Evolutionary conservation across 768 basidiomycete genomes (phyloP), one percentile per base, ranked within the genome.

Genomic region (Cystoderma amianthinum): DNA sequence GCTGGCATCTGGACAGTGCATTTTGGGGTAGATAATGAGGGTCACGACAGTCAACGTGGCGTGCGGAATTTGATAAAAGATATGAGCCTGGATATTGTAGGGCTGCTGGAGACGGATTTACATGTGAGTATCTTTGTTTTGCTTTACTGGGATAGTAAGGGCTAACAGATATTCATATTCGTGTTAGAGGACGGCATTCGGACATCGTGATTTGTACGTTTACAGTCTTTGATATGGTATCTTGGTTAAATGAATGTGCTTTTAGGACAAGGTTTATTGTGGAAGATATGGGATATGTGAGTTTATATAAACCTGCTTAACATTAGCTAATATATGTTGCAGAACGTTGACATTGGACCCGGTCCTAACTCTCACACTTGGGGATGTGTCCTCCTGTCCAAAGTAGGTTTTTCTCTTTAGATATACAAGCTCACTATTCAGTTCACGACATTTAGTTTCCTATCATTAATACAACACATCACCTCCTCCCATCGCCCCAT

Each of bases 1-100:
- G 81, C 85, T 3, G 91, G 86, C 2, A 89, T 94, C 20, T 94
- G 90, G 91, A 90, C 92, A 0, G 71, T 95, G 18, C 92, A 95
- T 58, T 95, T 95, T 55, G 92, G 92, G 41, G 65, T 77, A 19
- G 78, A 90, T 59, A 80, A 86, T 47, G 76, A 74, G 32, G 81
- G 85, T 2, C 59, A 76, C 45, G 86, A 89, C 49, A 87, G 85
- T 52, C 85, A 86, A 56, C 58, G 72, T 32, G 66, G 80, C 3
- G 78, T 88, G 56, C 65, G 76, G 46, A 74, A 81, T 44, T 52
- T 73, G 18, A 59, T 73, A 3, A 80, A 80, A 47, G 90, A 92
- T 51, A 80, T 92, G 78, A 65, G 93, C 44, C 68, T 95, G 13
- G 92, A 95, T 55, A 70, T 95, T 1, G 75, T 93, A 4, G 90